Evolutionary conservation across 2,329 filamentous ascomycete genomes (phyloP).

Genomic region (Triangularia verruculosa): DNA sequence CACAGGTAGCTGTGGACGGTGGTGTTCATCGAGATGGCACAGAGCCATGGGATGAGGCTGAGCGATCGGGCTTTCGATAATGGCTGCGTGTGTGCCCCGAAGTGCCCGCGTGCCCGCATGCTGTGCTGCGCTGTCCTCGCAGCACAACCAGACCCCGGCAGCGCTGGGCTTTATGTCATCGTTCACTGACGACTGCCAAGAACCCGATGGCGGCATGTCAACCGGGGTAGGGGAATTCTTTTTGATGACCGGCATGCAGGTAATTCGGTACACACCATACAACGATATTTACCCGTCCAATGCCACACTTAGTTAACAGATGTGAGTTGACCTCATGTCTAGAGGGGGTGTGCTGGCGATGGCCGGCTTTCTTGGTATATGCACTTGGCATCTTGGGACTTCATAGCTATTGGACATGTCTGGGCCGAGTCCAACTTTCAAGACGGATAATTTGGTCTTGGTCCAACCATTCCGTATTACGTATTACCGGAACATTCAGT

Average conservation of each 20-base stretch:
- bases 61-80: neutral
- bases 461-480: neutral
- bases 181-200: constrained; percentile 3
- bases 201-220: constrained; percentile 1
- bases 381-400: neutral
- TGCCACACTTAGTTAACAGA: neutral
- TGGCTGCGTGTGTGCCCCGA: neutral
- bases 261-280: neutral
- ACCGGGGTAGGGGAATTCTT: neutral
- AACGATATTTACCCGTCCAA: neutral
- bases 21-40: neutral
- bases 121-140: no score
- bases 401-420: neutral
- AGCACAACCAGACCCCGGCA: neutral
- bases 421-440: neutral
- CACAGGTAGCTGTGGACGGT: neutral
- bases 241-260: neutral
- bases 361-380: neutral
- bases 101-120: neutral
- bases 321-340: neutral
- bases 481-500: neutral
- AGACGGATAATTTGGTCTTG: neutral
- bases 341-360: neutral
- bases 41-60: neutral
- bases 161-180: neutral